Base-by-base conservation (phyloP, 2,329 filamentous ascomycete species). In the Zopfia rhizophila region DNA sequence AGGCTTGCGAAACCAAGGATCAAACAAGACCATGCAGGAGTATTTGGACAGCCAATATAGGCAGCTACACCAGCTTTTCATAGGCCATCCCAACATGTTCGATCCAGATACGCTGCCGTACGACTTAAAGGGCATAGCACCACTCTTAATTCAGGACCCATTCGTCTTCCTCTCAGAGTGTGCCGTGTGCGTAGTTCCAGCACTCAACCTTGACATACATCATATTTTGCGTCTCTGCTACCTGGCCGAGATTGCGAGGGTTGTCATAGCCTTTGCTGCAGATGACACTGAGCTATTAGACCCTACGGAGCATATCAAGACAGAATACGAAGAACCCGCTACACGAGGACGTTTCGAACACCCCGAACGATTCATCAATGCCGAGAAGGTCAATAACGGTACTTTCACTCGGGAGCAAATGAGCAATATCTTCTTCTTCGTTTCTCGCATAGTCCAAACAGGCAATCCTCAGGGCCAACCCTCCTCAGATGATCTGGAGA, bases 141-240 rank as follows among this genome's bases (percentile, higher is more conserved):
- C 88, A 3, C 74, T 94, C 1, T 74, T 95, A 16, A 77, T 78
- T 49, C 77, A 85, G 51, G 91, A 95, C 62, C 77, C 85, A 0
- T 95, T 95, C 68, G 73, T 89, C 3, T 95, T 97, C 72, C 76
- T 97, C 40, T 85, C 89, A 11, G 89, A 96, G 66, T 87, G 84
- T 60, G 85, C 89, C 1, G 82, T 91, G 38, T 88, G 85, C 42
- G 69, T 95, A 13, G 80, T 83, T 5, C 81, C 87, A 7, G 81
- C 86, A 2, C 82, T 91, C 19, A 78, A 82, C 28, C 80, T 90
- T 27, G 89, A 95, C 43, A 84, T 95, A 29, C 82, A 87, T 28
- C 89, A 96, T 68, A 72, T 97, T 38, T 73, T 97, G 37, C 86
- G 88, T 25, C 77, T 97, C 32, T 97, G 91, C 73, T 97, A 96